Percentiles rank a stretch among this genome's conserved stretches.
Evolutionary conservation across 2,329 filamentous ascomycete genomes (phyloP).

Genomic region (Arachnopeziza araneosa): DNA sequence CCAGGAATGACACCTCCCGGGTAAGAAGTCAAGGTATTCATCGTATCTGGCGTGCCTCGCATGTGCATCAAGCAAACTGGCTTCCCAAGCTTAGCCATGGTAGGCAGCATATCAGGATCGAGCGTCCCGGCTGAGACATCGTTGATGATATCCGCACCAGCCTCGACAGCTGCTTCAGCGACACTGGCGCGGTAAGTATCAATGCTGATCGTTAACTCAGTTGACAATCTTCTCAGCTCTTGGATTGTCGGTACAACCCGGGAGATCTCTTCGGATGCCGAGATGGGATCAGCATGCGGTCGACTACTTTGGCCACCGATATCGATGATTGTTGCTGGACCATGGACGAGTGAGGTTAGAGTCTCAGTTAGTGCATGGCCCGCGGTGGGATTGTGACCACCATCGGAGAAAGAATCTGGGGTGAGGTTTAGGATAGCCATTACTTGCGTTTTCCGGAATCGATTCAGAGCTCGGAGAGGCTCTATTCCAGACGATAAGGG

Average conservation of each 20-base stretch:
- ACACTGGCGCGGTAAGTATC: constrained; percentile 90
- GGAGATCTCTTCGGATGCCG: constrained; percentile 65
- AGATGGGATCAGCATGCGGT: constrained; percentile 64
- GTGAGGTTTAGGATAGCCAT: constrained; percentile 97
- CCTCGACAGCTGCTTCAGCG: constrained; percentile 66
- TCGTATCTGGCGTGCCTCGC: constrained; percentile 63
- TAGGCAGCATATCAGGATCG: constrained; percentile 76
- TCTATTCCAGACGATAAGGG: constrained; percentile 45
- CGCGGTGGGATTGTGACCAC: constrained; percentile 31
- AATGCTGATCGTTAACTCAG: constrained; percentile 58
- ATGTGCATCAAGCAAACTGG: constrained; percentile 75
- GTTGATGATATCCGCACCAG: constrained; percentile 89
- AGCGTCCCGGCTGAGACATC: constrained; percentile 81
- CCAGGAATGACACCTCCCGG: constrained; percentile 48
- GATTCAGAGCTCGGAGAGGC: constrained; percentile 53
- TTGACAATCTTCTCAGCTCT: not conserved
- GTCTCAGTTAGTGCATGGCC: constrained; percentile 32
- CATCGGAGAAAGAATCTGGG: constrained; percentile 95
- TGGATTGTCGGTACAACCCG: constrained; percentile 77
- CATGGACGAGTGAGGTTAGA: constrained; percentile 54
- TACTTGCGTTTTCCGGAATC: constrained; percentile 58
- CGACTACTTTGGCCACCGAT: constrained; percentile 91
- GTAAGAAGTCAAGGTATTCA: constrained; percentile 53
- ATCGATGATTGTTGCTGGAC: constrained; percentile 75
- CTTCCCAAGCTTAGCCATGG: constrained; percentile 69